A percentile compares a stretch with the other conserved stretches of the same genome.
phyloP scores from a whole-genome alignment of 139 green algal species.

The Coccomyxa sp. region DNA sequence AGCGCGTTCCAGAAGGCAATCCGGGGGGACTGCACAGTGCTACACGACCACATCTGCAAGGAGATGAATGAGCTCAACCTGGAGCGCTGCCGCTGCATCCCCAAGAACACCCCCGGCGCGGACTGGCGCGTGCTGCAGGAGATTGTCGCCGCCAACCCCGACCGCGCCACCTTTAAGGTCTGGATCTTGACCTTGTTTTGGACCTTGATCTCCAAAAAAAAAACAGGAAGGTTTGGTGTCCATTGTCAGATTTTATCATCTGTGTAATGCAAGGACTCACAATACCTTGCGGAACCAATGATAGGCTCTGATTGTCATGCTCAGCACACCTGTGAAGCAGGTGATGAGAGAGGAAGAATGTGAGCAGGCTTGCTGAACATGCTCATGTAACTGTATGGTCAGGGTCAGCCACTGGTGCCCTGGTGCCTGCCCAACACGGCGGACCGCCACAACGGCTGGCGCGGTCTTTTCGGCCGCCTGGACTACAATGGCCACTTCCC shows the following conservation, averaged over 20 bases:
- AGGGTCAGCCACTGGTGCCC: slow-evolving; percentile 84
- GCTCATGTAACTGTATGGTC: background rate
- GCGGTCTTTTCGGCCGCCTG: slow-evolving; percentile 90
- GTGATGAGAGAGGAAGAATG: too few species aligned
- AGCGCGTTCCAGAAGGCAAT: slow-evolving; percentile 81
- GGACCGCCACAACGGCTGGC: slow-evolving; percentile 92
- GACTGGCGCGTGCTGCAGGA: slow-evolving; percentile 90
- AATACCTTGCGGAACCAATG: too few species aligned
- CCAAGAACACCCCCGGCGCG: slow-evolving; percentile 82
- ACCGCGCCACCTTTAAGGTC: slow-evolving; percentile 56
- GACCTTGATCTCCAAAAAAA: too few species aligned
- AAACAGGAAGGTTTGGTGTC: too few species aligned
- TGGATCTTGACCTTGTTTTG: too few species aligned
- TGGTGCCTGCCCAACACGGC: slow-evolving; percentile 97
- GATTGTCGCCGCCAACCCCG: slow-evolving; percentile 67
- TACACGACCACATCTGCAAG: slow-evolving; percentile 93
- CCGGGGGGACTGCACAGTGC: slow-evolving; percentile 34
- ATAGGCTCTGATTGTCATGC: too few species aligned
- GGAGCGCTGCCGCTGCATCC: slow-evolving; percentile 89
- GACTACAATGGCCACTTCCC: slow-evolving; percentile 95
- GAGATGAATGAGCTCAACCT: slow-evolving; percentile 96
- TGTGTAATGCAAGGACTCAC: too few species aligned
- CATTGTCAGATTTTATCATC: too few species aligned
- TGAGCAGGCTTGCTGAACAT: too few species aligned
- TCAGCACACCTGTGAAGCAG: too few species aligned